Evolutionary conservation across 2,329 filamentous ascomycete genomes (phyloP).

Genomic region (Purpureocillium takamizusanense): DNA sequence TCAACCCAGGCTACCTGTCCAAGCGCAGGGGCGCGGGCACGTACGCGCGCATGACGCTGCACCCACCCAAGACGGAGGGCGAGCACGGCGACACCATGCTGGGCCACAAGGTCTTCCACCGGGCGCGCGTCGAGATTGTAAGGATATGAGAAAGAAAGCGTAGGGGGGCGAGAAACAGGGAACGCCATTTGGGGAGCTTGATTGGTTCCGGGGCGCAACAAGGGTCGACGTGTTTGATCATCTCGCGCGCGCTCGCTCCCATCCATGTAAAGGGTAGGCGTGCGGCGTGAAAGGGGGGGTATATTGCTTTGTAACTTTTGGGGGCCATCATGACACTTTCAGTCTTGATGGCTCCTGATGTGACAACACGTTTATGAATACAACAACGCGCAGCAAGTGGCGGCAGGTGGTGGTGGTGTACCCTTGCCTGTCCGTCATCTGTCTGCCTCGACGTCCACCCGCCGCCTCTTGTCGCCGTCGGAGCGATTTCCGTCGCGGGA

Average conservation of each 20-base stretch:
- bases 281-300: too few relatives aligned
- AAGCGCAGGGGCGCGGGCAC: slow-evolving; percentile 80
- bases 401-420: not conserved
- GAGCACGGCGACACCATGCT: slow-evolving; percentile 51
- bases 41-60: slow-evolving; percentile 70
- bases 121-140: slow-evolving; percentile 79
- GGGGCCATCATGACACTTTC: too few relatives aligned
- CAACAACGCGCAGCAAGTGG: too few relatives aligned
- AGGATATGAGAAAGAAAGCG: slow-evolving; percentile 46
- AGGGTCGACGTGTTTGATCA: too few relatives aligned
- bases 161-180: too few relatives aligned
- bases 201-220: too few relatives aligned
- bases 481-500: slow-evolving; percentile 45
- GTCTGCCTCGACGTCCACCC: slow-evolving; percentile 33
- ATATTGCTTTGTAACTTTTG: not conserved
- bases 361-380: too few relatives aligned
- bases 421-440: slow-evolving; percentile 11
- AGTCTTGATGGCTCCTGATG: not conserved
- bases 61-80: slow-evolving; percentile 53
- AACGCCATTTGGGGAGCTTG: too few relatives aligned
- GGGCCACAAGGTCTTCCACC: slow-evolving; percentile 68
- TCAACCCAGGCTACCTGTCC: slow-evolving; percentile 84
- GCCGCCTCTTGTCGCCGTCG: slow-evolving; percentile 50
- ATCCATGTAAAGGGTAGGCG: too few relatives aligned
- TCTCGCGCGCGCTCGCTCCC: too few relatives aligned